phyloP scores from a whole-genome alignment of 257 asterid genomes.

The Penstemon barbatus region DNA sequence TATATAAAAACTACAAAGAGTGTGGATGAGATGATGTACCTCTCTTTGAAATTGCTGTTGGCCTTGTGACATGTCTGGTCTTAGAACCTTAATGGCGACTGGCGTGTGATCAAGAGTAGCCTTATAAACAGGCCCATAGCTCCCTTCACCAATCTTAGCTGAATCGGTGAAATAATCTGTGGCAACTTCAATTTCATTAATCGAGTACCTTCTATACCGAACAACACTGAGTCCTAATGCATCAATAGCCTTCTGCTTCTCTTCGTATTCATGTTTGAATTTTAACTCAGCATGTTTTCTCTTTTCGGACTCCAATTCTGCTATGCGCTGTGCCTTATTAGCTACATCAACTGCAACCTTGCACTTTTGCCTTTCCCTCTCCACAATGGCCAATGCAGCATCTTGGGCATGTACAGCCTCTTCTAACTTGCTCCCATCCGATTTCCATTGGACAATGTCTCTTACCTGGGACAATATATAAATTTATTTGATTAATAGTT shows the following conservation, averaged over 20 bases:
- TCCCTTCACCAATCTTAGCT: constrained; percentile 92
- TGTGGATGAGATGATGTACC: constrained; percentile 36
- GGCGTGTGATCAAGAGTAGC: constrained; percentile 72
- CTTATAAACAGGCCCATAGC: constrained; percentile 81
- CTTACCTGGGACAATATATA: constrained; percentile 41
- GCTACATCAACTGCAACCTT: constrained; percentile 76
- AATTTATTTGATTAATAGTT: constrained; percentile 3
- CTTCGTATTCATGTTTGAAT: constrained; percentile 51
- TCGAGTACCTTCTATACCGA: constrained; percentile 58
- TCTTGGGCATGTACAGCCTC: constrained; percentile 50
- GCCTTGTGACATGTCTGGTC: constrained; percentile 82
- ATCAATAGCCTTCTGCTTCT: constrained; percentile 61
- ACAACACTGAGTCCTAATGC: constrained; percentile 47
- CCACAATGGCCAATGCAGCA: constrained; percentile 53
- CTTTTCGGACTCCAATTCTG: constrained; percentile 68
- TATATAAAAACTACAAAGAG: no score
- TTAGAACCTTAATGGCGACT: constrained; percentile 88
- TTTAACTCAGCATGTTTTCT: constrained; percentile 59
- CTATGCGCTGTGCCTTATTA: constrained; percentile 64
- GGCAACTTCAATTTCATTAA: constrained; percentile 67
- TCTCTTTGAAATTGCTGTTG: constrained; percentile 79
- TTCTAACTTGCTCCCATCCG: constrained; percentile 39
- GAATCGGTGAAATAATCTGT: constrained; percentile 60
- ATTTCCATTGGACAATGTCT: constrained; percentile 41
- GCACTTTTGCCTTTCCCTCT: constrained; percentile 70